A percentile compares a stretch with the other conserved stretches of the same genome.
Conservation (phyloP, 208 protist genomes). For the Crithidia acanthocephali region DNA sequence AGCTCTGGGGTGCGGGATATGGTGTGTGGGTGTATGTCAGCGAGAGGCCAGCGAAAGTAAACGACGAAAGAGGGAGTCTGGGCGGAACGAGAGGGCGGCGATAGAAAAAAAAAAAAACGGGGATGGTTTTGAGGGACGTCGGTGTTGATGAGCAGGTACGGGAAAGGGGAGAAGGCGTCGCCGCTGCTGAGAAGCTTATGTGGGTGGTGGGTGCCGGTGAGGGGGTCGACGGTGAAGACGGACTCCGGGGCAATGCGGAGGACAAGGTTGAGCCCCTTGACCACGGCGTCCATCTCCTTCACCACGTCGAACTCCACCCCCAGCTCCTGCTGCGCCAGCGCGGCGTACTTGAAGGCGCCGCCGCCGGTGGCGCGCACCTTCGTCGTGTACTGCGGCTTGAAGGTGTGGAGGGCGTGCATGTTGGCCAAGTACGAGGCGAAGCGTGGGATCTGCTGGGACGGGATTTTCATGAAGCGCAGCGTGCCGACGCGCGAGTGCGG, state of each 20-base stretch:
- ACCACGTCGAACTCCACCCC: constrained; percentile 77
- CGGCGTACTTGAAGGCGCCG: constrained; percentile 90
- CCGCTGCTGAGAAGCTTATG: constrained; percentile 60
- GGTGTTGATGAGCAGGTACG: constrained; percentile 98
- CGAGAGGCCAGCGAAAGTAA: too few species aligned
- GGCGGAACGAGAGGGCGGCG: too few species aligned
- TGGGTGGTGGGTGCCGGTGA: constrained; percentile 62
- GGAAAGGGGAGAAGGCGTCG: constrained; percentile 78
- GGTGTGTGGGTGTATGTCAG: too few species aligned
- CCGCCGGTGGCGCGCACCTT: constrained; percentile 87
- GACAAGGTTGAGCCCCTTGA: constrained; percentile 89
- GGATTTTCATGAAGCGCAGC: constrained; percentile 87
- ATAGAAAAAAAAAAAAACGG: too few species aligned
- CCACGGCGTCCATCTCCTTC: constrained; percentile 91
- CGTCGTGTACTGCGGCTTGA: constrained; percentile 44
- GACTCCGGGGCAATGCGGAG: constrained; percentile 67
- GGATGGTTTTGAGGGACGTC: too few species aligned
- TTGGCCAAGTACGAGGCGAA: constrained; percentile 67
- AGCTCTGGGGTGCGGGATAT: too few species aligned
- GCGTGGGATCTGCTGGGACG: constrained; percentile 76
- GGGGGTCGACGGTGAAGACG: constrained; percentile 85
- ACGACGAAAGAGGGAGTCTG: too few species aligned
- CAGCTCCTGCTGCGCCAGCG: constrained; percentile 50
- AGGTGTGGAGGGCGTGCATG: constrained; percentile 41
- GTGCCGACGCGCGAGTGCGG: constrained; percentile 58